These are phyloP conservation scores for Naganishia onofrii DNA, from an alignment of 768 basidiomycete species.

Conservation along the genomic window DNA sequence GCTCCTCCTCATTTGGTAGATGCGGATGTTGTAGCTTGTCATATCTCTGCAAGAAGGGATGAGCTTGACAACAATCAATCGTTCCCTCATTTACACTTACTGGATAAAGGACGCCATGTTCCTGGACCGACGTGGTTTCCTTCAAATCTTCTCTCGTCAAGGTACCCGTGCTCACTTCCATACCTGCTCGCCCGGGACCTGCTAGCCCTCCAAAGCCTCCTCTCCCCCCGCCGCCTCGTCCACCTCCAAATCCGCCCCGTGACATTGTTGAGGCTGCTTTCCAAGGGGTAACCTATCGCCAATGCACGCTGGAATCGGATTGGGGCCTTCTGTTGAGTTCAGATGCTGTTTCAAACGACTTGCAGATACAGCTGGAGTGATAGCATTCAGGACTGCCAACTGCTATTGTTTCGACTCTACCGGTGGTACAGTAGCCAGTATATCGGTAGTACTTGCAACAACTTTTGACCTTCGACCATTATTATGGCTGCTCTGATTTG, in stretches of 20 bases:
- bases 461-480: not conserved
- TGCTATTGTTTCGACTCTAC: no score
- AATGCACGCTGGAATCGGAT: no score
- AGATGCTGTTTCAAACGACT: no score
- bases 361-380: not conserved
- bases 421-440: no score
- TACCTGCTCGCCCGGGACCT: slow-evolving; percentile 18
- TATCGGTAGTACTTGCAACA: not conserved
- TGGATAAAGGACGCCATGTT: slow-evolving; percentile 24
- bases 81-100: not conserved
- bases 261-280: slow-evolving; percentile 18
- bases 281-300: not conserved
- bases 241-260: slow-evolving; percentile 20
- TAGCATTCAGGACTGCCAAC: no score
- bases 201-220: slow-evolving; percentile 19
- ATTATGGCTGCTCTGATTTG: not conserved
- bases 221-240: slow-evolving; percentile 23
- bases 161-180: slow-evolving; percentile 23
- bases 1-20: slow-evolving; percentile 11
- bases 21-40: slow-evolving; percentile 19
- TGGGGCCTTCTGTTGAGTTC: not conserved
- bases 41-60: slow-evolving; percentile 17
- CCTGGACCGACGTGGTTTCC: slow-evolving; percentile 3
- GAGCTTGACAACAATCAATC: not conserved
- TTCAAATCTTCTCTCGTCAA: slow-evolving; percentile 25